phyloP scores from a whole-genome alignment of 768 basidiomycete genomes.

The Erythrobasidium yunnanense region DNA sequence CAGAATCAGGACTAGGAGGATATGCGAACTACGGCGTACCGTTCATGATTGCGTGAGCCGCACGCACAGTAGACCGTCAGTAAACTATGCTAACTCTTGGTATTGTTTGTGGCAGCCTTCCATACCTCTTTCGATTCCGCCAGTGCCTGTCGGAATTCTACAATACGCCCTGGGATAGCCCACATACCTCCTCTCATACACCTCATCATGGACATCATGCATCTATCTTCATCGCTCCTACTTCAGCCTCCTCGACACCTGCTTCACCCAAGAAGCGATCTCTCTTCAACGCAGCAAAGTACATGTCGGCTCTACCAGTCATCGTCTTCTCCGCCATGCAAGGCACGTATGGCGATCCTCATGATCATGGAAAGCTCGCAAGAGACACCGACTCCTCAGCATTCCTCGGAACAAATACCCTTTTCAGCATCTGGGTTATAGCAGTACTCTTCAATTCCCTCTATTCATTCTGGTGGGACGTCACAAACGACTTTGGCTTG shows the following conservation, averaged over 20 bases:
- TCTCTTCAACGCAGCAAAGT: conserved; percentile 85
- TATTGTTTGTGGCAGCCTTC: conserved; percentile 50
- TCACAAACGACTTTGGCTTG: conserved; percentile 95
- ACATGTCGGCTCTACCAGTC: conserved; percentile 90
- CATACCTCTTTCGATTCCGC: conserved; percentile 81
- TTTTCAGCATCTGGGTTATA: conserved; percentile 49
- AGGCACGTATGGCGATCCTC: conserved; percentile 45
- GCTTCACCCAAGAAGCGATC: conserved; percentile 46
- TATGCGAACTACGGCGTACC: conserved; percentile 34
- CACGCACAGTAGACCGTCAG: neutral
- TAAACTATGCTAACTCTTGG: neutral
- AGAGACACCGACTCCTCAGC: conserved; percentile 46
- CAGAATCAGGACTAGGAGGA: conserved; percentile 9
- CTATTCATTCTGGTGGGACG: conserved; percentile 99
- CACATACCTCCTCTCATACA: neutral
- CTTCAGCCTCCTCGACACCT: conserved; percentile 13
- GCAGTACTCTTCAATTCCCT: conserved; percentile 75
- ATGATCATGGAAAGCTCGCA: conserved; percentile 53
- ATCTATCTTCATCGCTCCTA: conserved; percentile 18
- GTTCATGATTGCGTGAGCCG: conserved; percentile 32
- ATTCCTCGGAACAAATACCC: conserved; percentile 31
- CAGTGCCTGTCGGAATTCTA: conserved; percentile 81
- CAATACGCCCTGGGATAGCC: conserved; percentile 43
- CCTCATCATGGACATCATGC: conserved; percentile 16
- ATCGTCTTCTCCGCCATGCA: conserved; percentile 90